Conservation (phyloP, 345 rosid genomes). For the Salix exigua region DNA sequence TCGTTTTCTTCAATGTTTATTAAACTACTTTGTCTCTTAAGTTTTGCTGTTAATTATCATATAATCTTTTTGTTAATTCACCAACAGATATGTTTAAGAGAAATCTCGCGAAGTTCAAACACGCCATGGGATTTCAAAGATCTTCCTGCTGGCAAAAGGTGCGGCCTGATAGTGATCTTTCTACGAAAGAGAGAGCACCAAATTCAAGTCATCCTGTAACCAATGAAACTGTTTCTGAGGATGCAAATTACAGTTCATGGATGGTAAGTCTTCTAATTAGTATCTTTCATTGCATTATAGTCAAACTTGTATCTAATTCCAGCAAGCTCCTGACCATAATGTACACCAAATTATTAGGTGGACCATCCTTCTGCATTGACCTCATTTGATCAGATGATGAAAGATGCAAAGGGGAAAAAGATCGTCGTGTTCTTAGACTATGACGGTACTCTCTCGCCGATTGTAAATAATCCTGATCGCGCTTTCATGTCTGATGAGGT, state of each 20-base stretch:
- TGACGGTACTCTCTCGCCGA: slow-evolving; percentile 73
- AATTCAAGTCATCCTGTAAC: not conserved
- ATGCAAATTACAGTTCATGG: slow-evolving; percentile 36
- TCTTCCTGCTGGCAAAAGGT: slow-evolving; percentile 21
- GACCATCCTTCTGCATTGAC: slow-evolving; percentile 57
- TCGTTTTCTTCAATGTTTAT: no score
- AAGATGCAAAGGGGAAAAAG: slow-evolving; percentile 44
- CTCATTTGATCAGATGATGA: slow-evolving; percentile 44
- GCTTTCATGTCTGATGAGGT: slow-evolving; percentile 69
- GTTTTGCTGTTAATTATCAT: not conserved
- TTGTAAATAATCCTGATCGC: slow-evolving; percentile 55
- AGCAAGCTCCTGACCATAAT: not conserved
- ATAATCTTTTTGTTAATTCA: no score
- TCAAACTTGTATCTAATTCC: not conserved
- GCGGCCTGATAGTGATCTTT: slow-evolving; percentile 10
- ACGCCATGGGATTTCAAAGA: slow-evolving; percentile 32
- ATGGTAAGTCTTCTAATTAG: slow-evolving; percentile 23
- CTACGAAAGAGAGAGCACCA: slow-evolving; percentile 5
- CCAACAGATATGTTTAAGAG: slow-evolving; percentile 13
- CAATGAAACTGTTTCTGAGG: not conserved
- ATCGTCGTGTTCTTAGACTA: slow-evolving; percentile 59
- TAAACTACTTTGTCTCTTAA: not conserved
- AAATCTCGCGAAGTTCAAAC: slow-evolving; percentile 20
- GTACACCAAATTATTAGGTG: slow-evolving; percentile 13
- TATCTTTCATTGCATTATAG: not conserved